Percentiles rank a stretch among this genome's conserved stretches.
phyloP scores from a whole-genome alignment of 2,329 filamentous ascomycete genomes.

The Colletotrichum karsti region DNA sequence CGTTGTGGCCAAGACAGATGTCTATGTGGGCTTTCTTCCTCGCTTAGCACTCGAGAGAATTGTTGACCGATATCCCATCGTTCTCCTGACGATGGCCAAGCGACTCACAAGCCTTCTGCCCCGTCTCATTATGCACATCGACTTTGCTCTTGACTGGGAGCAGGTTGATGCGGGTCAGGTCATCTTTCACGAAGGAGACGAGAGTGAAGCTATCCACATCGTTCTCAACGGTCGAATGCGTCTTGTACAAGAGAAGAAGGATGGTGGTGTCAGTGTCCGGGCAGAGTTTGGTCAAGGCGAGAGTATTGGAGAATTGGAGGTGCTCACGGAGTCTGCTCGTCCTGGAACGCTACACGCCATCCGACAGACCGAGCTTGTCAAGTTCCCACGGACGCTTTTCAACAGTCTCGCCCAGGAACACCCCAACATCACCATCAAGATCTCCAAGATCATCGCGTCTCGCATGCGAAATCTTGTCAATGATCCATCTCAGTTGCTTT shows the following conservation, averaged over 20 bases:
- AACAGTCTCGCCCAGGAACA: constrained; percentile 98
- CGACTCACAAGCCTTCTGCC: constrained; percentile 89
- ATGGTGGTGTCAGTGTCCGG: constrained; percentile 84
- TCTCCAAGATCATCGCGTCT: constrained; percentile 97
- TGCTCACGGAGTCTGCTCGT: constrained; percentile 92
- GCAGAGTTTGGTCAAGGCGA: constrained; percentile 97
- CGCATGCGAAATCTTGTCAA: constrained; percentile 92
- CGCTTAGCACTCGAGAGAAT: constrained; percentile 87
- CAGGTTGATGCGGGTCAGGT: constrained; percentile 96
- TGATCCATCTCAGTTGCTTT: constrained; percentile 74
- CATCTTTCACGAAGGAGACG: constrained; percentile 91
- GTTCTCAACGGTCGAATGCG: constrained; percentile 93
- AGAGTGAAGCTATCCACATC: constrained; percentile 98
- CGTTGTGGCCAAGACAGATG: constrained; percentile 96
- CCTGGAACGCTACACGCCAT: constrained; percentile 94
- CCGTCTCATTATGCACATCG: constrained; percentile 91
- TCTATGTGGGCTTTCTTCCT: constrained; percentile 95
- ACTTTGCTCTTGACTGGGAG: constrained; percentile 98
- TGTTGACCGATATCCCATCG: constrained; percentile 90
- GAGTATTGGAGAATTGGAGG: constrained; percentile 95
- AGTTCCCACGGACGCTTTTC: constrained; percentile 94
- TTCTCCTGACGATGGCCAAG: constrained; percentile 95
- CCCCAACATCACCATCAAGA: constrained; percentile 97
- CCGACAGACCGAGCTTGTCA: constrained; percentile 93
- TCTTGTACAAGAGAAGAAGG: constrained; percentile 82